These are phyloP conservation scores for Achlya hypogyna DNA, from an alignment of 352 stramenopile genomes.

Conservation along the genomic window DNA sequence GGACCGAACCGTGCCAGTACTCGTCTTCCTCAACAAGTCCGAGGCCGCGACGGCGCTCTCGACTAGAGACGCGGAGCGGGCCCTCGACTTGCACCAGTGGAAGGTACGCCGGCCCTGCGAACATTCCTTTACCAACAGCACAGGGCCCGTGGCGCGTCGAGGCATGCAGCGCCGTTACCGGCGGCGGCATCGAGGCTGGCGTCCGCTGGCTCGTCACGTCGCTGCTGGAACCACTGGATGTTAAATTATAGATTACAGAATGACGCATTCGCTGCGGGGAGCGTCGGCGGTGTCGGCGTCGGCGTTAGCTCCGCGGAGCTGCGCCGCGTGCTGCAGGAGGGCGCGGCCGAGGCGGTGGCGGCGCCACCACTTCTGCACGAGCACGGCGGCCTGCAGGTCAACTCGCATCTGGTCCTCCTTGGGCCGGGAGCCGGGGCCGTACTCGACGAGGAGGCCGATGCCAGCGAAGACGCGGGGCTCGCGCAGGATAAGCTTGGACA, in stretches of 20 bases:
- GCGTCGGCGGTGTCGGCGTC: too few relatives aligned
- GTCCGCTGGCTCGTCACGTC: neutral
- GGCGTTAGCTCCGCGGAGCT: neutral
- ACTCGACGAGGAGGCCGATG: conserved; percentile 70
- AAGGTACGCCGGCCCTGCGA: neutral
- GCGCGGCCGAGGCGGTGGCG: conserved; percentile 35
- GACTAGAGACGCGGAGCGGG: neutral
- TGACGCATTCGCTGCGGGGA: neutral
- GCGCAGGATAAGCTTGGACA: conserved; percentile 79
- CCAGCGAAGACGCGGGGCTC: conserved; percentile 79
- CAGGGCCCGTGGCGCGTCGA: neutral
- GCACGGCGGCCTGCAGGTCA: conserved; percentile 64
- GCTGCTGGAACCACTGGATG: too few relatives aligned
- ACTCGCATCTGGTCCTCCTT: conserved; percentile 84
- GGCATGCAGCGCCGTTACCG: neutral
- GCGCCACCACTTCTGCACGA: conserved; percentile 80
- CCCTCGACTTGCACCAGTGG: neutral
- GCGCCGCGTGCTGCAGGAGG: neutral
- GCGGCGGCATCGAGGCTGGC: neutral
- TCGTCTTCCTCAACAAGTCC: neutral
- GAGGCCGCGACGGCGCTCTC: neutral
- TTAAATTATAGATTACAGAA: neutral
- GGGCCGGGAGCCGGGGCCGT: conserved; percentile 76
- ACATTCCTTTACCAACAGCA: neutral
- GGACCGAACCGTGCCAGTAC: neutral